Evolutionary conservation across 2,329 filamentous ascomycete genomes (phyloP).

Genomic region (Ophiostoma sp.): DNA sequence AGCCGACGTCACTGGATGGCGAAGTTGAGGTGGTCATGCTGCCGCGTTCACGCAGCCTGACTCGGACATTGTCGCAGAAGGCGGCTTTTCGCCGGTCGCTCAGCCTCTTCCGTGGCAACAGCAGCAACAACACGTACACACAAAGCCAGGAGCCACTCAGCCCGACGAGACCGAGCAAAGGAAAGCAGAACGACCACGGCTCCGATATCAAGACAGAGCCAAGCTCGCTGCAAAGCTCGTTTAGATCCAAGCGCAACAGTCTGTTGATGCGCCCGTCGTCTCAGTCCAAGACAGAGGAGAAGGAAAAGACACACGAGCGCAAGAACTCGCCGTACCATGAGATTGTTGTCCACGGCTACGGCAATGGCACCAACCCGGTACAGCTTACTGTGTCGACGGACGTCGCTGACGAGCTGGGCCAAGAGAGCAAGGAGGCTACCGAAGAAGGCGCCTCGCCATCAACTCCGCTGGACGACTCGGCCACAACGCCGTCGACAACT

Average conservation of each 20-base stretch:
- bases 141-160: background rate
- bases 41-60: conserved; percentile 30
- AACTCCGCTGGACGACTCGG: background rate
- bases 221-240: background rate
- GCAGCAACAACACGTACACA: conserved; percentile 3
- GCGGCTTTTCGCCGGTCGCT: conserved; percentile 34
- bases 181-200: conserved; percentile 6
- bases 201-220: background rate
- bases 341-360: conserved; percentile 50
- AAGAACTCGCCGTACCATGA: conserved; percentile 40
- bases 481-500: conserved; percentile 16
- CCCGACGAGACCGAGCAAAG: conserved; percentile 1
- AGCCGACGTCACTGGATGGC: background rate
- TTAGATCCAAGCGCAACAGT: conserved; percentile 13
- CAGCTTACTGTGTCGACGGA: conserved; percentile 3
- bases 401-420: background rate
- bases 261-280: conserved; percentile 11
- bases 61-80: conserved; percentile 32
- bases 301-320: background rate
- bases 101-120: conserved; percentile 30
- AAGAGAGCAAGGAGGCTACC: background rate
- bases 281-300: background rate
- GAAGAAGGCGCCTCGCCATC: background rate
- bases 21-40: conserved; percentile 20
- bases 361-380: conserved; percentile 45